Base-by-base conservation (phyloP, 495 filamentous ascomycete genomes). In the Poronia punctata region DNA sequence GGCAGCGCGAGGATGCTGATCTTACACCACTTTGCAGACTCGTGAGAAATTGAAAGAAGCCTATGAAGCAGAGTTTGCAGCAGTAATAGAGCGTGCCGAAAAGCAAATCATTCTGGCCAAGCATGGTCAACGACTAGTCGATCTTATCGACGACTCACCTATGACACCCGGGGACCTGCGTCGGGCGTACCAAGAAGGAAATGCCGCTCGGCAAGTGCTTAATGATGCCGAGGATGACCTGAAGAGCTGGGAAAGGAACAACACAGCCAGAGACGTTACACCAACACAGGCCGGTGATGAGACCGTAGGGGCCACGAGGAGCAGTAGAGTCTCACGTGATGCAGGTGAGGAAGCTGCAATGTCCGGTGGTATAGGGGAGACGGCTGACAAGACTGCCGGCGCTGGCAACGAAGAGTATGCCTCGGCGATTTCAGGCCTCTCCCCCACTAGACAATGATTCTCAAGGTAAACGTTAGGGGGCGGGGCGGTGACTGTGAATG, bases 31-130 rank as follows among this genome's bases (percentile, higher is more conserved):
- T 11, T 35, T 22, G 35, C 46, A 89, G 82, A 97, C 92, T 9
- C 79, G 92, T 32, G 80, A 85, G 53, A 97, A 95, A 63, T 69
- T 97, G 50, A 95, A 93, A 62, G 85, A 94, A 66, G 88, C 92
- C 27, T 95, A 87, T 60, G 85, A 87, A 48, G 60, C 83, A 38
- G 88, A 96, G 50, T 80, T 89, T 44, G 78, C 83, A 7, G 89
- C 87, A 23, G 82, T 85, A 9, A 88, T 97, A 50, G 92, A 97
- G 67, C 84, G 90, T 29, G 87, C 87, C 8, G 92, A 97, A 65
- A 97, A 97, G 69, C 90, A 96, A 62, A 83, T 84, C 46, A 83
- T 98, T 40, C 78, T 98, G 15, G 93, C 93, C 21, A 80, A 80
- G 30, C 88, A 98, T 53, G 88, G 86, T 10, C 82, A 86, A 23